Conservation (phyloP, 768 basidiomycete species). For the Calocera viscosa region DNA sequence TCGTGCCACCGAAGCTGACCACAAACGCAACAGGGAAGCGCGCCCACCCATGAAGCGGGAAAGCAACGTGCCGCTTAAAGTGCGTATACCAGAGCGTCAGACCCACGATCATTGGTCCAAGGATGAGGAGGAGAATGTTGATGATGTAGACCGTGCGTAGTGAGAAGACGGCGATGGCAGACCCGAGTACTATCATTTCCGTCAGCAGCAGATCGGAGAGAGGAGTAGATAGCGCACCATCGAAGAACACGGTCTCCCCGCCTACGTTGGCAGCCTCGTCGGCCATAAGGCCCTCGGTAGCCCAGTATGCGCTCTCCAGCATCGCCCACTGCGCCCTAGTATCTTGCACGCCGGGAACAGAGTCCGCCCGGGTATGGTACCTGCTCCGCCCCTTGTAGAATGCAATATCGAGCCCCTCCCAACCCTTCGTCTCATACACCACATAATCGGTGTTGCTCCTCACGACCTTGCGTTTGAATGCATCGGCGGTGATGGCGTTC, state of each 20-base stretch:
- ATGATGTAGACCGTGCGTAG: conserved; percentile 34
- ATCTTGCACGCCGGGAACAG: conserved; percentile 44
- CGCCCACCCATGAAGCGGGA: conserved; percentile 8
- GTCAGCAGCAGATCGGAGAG: background rate
- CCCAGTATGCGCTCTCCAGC: conserved; percentile 52
- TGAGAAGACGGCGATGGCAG: conserved; percentile 42
- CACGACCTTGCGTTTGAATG: conserved; percentile 51
- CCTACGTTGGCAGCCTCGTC: conserved; percentile 24
- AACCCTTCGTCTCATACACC: conserved; percentile 39
- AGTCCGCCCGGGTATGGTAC: conserved; percentile 68
- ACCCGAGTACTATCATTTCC: conserved; percentile 42
- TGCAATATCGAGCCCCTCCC: conserved; percentile 62
- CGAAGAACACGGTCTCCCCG: conserved; percentile 46
- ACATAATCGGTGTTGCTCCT: conserved; percentile 63
- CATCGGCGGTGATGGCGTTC: conserved; percentile 56
- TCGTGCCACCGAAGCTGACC: background rate
- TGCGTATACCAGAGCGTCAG: background rate
- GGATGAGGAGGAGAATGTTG: conserved; percentile 8
- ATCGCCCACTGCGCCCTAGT: conserved; percentile 56
- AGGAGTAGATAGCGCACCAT: conserved; percentile 36
- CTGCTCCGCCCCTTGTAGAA: conserved; percentile 62
- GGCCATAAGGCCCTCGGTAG: conserved; percentile 40
- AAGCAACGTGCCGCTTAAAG: background rate
- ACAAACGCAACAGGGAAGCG: conserved; percentile 9
- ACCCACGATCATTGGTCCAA: conserved; percentile 6